Evolutionary conservation across 2,329 filamentous ascomycete genomes (phyloP).

Genomic region (Dactylonectria estremocensis): DNA sequence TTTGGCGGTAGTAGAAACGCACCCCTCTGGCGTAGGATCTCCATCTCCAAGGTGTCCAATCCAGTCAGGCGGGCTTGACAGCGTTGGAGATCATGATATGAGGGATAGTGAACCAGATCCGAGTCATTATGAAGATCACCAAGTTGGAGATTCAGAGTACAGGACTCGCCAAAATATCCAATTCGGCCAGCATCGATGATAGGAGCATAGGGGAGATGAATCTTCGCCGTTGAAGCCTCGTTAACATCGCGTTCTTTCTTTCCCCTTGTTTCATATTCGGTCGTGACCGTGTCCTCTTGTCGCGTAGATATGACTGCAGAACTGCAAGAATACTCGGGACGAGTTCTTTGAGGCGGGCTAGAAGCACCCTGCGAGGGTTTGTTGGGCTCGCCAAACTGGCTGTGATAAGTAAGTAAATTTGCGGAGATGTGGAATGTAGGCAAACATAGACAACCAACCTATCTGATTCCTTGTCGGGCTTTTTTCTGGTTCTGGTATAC

Average conservation of each 20-base stretch:
- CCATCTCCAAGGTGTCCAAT: conserved; percentile 94
- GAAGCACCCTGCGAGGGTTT: no score
- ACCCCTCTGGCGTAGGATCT: conserved; percentile 92
- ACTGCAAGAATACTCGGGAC: conserved; percentile 46
- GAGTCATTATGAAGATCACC: conserved; percentile 93
- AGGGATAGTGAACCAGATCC: conserved; percentile 95
- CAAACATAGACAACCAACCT: conserved; percentile 66
- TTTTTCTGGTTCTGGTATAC: conserved; percentile 64
- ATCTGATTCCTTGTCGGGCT: conserved; percentile 73
- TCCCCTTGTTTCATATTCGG: conserved; percentile 75
- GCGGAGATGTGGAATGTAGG: conserved; percentile 15
- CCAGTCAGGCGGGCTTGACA: conserved; percentile 91
- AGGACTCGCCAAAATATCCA: conserved; percentile 95
- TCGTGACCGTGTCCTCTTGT: conserved; percentile 54
- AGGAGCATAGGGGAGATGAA: conserved; percentile 93
- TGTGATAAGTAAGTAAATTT: conserved; percentile 56
- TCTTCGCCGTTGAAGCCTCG: conserved; percentile 90
- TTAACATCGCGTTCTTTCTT: conserved; percentile 84
- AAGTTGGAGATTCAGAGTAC: conserved; percentile 97
- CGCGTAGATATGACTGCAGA: conserved; percentile 69
- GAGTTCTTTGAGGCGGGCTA: conserved; percentile 48
- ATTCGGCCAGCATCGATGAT: conserved; percentile 97
- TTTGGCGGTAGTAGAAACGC: conserved; percentile 93
- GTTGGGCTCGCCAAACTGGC: conserved; percentile 65
- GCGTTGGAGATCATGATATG: conserved; percentile 91